Percentiles rank a stretch among this genome's conserved stretches.
phyloP scores from a whole-genome alignment of 257 asterid species.

The Paulownia fortunei region DNA sequence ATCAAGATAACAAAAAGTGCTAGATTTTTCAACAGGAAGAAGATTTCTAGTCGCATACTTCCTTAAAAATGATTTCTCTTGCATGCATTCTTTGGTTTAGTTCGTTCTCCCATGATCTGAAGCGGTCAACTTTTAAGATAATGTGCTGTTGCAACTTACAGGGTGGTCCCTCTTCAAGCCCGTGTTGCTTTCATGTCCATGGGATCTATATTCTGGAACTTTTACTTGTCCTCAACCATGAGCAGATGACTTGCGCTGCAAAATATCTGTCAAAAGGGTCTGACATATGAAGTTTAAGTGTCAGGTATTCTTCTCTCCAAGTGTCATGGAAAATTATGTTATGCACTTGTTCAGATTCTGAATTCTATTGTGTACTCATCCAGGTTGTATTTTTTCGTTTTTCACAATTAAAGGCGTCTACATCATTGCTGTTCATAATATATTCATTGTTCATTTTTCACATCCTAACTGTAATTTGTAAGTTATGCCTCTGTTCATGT shows the following conservation, averaged over 20 bases:
- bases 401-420: background rate
- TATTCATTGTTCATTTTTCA: no score
- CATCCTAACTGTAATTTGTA: no score
- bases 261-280: background rate
- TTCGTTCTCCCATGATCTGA: conserved; percentile 6
- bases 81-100: conserved; percentile 3
- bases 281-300: conserved; percentile 12
- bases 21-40: background rate
- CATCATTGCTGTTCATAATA: no score
- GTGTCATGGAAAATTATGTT: background rate
- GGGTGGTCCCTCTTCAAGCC: conserved; percentile 90
- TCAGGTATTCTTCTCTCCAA: conserved; percentile 25
- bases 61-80: conserved; percentile 2
- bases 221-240: conserved; percentile 78
- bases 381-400: background rate
- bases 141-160: conserved; percentile 32
- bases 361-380: background rate
- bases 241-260: conserved; percentile 53
- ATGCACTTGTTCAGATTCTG: background rate
- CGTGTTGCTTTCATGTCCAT: conserved; percentile 97
- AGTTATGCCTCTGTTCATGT: no score
- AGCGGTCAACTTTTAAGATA: background rate
- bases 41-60: background rate
- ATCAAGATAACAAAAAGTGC: background rate
- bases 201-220: conserved; percentile 96